Evolutionary conservation across 2,329 filamentous ascomycete species (phyloP).

Genomic region (Triangularia verruculosa): DNA sequence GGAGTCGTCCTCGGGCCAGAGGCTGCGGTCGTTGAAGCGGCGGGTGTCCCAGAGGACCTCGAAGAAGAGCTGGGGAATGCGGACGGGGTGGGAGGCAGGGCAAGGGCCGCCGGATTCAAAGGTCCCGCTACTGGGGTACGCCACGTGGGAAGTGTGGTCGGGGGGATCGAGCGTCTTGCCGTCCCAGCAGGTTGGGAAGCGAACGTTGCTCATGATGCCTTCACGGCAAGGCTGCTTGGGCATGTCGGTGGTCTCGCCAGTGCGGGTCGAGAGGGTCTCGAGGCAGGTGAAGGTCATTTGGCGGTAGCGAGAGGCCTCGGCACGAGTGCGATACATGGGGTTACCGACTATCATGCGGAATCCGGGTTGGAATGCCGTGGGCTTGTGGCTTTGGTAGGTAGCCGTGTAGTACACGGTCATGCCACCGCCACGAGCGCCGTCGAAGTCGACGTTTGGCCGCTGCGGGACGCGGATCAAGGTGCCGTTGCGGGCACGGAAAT

Average conservation of each 20-base stretch:
- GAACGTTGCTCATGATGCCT: conserved; percentile 40
- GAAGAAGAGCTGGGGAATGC: conserved; percentile 24
- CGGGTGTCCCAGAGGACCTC: conserved; percentile 24
- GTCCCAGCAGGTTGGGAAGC: conserved; percentile 51
- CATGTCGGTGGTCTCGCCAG: conserved; percentile 20
- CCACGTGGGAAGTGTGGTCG: conserved; percentile 35
- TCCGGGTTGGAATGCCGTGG: conserved; percentile 18
- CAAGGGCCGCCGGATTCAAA: conserved; percentile 18
- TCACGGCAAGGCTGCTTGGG: conserved; percentile 29
- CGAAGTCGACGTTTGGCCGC: conserved; percentile 20
- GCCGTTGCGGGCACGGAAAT: conserved; percentile 23
- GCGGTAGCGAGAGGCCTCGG: conserved; percentile 13
- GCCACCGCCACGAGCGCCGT: conserved; percentile 18
- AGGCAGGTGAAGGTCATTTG: conserved; percentile 24
- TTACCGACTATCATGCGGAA: conserved; percentile 25
- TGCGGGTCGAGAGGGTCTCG: conserved; percentile 21
- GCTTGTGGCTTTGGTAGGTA: conserved; percentile 10
- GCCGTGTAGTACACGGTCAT: conserved; percentile 22
- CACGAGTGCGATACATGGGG: conserved; percentile 16
- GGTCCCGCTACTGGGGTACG: conserved; percentile 15
- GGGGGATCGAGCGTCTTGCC: conserved; percentile 43
- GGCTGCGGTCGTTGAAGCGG: conserved; percentile 16
- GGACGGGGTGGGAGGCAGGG: conserved; percentile 22
- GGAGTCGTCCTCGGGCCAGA: conserved; percentile 21
- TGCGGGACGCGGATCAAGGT: conserved; percentile 18